These are phyloP conservation scores for Epithemia pelagica DNA, from an alignment of 108 stramenopile species.

Conservation along the genomic window DNA sequence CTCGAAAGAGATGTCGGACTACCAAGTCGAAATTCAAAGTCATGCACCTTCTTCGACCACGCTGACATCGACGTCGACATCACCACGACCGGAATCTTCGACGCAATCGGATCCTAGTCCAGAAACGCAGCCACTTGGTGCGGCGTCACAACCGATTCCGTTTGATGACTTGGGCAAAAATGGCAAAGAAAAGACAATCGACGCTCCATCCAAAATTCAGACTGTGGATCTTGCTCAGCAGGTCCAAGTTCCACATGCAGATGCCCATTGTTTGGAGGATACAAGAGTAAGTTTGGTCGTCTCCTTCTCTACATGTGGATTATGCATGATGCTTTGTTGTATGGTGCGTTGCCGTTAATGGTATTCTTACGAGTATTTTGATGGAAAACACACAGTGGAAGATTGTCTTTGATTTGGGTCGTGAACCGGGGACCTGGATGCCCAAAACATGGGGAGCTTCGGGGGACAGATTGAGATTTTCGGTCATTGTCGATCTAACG, in stretches of 20 bases:
- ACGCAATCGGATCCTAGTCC: slow-evolving; percentile 6
- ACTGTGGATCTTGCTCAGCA: not conserved
- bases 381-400: slow-evolving; percentile 53
- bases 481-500: slow-evolving; percentile 55
- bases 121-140: too few relatives aligned
- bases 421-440: slow-evolving; percentile 80
- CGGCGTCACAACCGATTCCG: too few relatives aligned
- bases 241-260: not conserved
- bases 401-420: slow-evolving; percentile 53
- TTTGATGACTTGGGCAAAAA: not conserved
- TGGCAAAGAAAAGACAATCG: not conserved
- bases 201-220: not conserved
- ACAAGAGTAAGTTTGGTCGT: not conserved
- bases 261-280: not conserved
- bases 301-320: too few relatives aligned
- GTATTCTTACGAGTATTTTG: too few relatives aligned
- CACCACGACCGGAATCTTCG: not conserved
- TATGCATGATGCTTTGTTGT: too few relatives aligned
- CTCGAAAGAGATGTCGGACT: slow-evolving; percentile 30
- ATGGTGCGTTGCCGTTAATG: too few relatives aligned
- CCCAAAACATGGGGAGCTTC: slow-evolving; percentile 63
- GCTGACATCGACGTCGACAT: not conserved
- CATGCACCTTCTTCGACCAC: slow-evolving; percentile 4
- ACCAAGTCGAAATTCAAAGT: not conserved
- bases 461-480: slow-evolving; percentile 51